phyloP scores from a whole-genome alignment of 805 yeast genomes.

The Candida boleticola region DNA sequence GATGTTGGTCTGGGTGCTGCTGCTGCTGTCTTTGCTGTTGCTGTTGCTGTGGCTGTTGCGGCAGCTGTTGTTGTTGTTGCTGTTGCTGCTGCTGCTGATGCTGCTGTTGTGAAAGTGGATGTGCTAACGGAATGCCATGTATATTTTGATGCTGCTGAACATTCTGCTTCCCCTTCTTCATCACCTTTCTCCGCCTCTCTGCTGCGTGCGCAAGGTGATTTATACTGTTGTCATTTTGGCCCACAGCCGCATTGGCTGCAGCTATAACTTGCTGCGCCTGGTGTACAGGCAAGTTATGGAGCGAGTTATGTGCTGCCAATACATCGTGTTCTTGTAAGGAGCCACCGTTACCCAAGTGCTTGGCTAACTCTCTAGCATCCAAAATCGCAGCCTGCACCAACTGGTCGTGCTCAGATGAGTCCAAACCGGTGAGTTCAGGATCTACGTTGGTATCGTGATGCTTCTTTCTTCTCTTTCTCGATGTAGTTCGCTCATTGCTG shows the following conservation, averaged over 20 bases:
- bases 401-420: conserved; percentile 54
- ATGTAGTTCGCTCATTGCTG: background rate
- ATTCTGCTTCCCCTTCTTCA: conserved; percentile 3
- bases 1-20: conserved; percentile 19
- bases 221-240: conserved; percentile 9
- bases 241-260: conserved; percentile 24
- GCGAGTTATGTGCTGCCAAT: conserved; percentile 10
- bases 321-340: conserved; percentile 11
- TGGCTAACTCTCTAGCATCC: conserved; percentile 64
- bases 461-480: conserved; percentile 13
- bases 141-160: background rate
- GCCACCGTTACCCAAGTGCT: conserved; percentile 28
- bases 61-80: conserved; percentile 6
- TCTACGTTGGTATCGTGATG: conserved; percentile 23
- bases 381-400: conserved; percentile 69
- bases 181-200: conserved; percentile 6
- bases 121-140: background rate
- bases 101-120: background rate
- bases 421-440: conserved; percentile 37
- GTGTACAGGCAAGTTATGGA: conserved; percentile 18
- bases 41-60: conserved; percentile 12
- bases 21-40: conserved; percentile 9
- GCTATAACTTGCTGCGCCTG: conserved; percentile 31
- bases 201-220: background rate
- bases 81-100: conserved; percentile 7